A percentile compares a stretch with the other conserved stretches of the same genome.
phyloP scores from a whole-genome alignment of 768 basidiomycete genomes.

The Pulveroboletus sp. region DNA sequence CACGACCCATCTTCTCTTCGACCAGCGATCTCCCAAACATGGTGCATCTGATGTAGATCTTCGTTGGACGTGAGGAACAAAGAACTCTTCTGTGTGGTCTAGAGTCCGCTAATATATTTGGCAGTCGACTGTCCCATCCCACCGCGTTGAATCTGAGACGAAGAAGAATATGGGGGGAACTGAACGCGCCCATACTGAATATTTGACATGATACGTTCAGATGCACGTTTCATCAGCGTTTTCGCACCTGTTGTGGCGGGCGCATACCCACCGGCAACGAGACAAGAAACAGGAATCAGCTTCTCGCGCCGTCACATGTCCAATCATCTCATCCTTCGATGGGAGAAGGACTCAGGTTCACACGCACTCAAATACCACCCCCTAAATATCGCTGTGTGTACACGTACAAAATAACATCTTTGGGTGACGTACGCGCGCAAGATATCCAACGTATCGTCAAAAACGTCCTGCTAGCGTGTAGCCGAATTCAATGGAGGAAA shows the following conservation, averaged over 20 bases:
- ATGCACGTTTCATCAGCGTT: conserved; percentile 10
- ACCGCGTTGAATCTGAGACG: neutral
- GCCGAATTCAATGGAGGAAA: neutral
- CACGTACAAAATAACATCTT: conserved; percentile 11
- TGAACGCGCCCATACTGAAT: neutral
- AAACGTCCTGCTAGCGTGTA: neutral
- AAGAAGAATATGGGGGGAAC: neutral
- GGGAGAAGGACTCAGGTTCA: neutral
- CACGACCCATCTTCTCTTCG: conserved; percentile 7
- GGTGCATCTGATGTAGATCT: conserved; percentile 6
- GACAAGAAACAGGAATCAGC: neutral
- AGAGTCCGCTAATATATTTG: neutral
- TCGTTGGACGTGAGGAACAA: neutral
- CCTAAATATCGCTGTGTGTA: neutral
- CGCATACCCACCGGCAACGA: neutral
- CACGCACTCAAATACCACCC: neutral
- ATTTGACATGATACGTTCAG: neutral
- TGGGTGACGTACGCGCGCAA: too few relatives aligned
- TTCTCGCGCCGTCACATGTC: conserved; percentile 3
- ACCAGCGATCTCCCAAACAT: conserved; percentile 4
- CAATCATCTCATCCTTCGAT: neutral
- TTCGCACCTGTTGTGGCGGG: neutral
- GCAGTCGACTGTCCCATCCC: neutral
- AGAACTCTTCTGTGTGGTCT: neutral
- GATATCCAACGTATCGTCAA: neutral